phyloP scores from a whole-genome alignment of 1,284 basidiomycete species.

The Ganoderma meredithae region DNA sequence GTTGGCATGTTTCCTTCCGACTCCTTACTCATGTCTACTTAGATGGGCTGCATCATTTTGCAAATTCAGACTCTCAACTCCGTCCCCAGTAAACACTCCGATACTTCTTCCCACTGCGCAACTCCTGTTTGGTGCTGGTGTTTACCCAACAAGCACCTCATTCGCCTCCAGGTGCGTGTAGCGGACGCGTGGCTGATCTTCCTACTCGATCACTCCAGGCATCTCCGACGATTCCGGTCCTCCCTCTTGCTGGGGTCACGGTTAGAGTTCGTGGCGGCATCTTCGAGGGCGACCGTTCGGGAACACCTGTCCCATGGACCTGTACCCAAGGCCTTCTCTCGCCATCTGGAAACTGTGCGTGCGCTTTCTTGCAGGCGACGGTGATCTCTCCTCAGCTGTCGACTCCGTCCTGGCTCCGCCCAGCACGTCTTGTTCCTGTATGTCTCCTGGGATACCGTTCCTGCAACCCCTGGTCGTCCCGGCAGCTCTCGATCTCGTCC shows the following conservation, averaged over 20 bases:
- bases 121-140: background rate
- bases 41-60: background rate
- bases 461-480: background rate
- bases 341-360: background rate
- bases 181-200: slow-evolving; percentile 7
- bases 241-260: slow-evolving; percentile 1
- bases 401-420: background rate
- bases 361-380: slow-evolving; percentile 4
- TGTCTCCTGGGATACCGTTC: slow-evolving; percentile 7
- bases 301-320: background rate
- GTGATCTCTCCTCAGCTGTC: background rate
- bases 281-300: background rate
- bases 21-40: background rate
- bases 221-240: slow-evolving; percentile 13
- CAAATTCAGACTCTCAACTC: background rate
- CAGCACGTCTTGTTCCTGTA: background rate
- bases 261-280: slow-evolving; percentile 4
- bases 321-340: background rate
- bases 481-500: background rate
- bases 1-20: background rate
- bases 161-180: slow-evolving; percentile 7
- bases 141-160: slow-evolving; percentile 3
- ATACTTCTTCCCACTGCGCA: background rate
- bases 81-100: background rate
- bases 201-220: background rate